Evolutionary conservation across 179 eudicot species (phyloP), one percentile per base, ranked within the genome.

Genomic region (Heliamphora pulchella): DNA sequence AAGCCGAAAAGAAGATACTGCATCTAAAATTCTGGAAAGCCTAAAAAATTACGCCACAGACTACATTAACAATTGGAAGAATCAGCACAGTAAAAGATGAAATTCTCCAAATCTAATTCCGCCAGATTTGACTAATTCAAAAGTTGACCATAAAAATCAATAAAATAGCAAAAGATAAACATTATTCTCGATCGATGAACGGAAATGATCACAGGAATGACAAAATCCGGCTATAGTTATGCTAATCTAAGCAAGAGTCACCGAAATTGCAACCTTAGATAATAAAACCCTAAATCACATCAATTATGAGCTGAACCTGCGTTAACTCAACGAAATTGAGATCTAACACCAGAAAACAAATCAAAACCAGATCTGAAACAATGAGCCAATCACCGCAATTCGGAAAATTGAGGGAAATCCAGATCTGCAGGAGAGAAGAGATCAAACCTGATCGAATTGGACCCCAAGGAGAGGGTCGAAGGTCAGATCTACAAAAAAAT

Each of bases 321-420:
- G 65, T 39, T 9, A 15, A 5, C 39, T 14, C 51, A 47, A 54
- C 65, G 2, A 13, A 41, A 31, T 48, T 7, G 15, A 62, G 13
- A 18, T 7, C 18, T 18, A 47, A 59, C 2, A 51, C 2, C n/a
- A 17, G 8, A 51, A 11, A 3, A 71, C 1, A 18, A 71, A n/a
- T 47, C 4, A 31, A 72, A 54, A 43, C 64, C 14, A 59, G 77
- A 73, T 80, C 78, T 73, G 63, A 63, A 80, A 39, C 22, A 68
- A 51, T 7, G 31, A 62, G 54, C 67, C 64, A 55, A 68, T 9
- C 74, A 64, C 6, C 47, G 15, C 1, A 78, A 50, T 31, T 15
- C 22, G 5, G 22, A 13, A 22, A 58, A 58, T 48, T 46, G 70
- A 79, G 47, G 67, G 55, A 47, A 47, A 50, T 0, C 69, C 59